These are phyloP conservation scores for Melaleuca quinquenervia DNA, from an alignment of 345 rosid genomes.

Conservation along the genomic window DNA sequence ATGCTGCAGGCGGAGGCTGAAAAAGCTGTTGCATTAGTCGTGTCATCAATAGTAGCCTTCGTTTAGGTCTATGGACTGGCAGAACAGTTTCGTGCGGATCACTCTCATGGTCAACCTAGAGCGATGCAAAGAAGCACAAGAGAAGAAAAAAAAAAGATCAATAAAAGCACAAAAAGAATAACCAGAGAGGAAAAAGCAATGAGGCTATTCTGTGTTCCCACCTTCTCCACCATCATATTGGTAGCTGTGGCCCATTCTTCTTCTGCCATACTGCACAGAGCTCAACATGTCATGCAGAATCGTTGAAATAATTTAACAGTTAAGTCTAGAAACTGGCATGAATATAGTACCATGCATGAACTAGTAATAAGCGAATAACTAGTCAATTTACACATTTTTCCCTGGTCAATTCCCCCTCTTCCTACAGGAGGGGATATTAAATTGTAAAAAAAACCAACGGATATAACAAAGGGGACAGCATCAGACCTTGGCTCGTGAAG, in stretches of 20 bases:
- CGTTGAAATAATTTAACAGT: not conserved
- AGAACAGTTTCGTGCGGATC: constrained; percentile 22
- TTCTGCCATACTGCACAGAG: constrained; percentile 37
- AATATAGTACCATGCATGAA: not conserved
- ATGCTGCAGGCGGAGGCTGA: constrained; percentile 33
- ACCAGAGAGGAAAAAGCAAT: not conserved
- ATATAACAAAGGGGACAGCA: not conserved
- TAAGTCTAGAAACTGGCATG: not conserved
- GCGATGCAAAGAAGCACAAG: constrained; percentile 2
- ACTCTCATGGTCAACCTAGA: constrained; percentile 36
- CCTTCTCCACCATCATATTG: constrained; percentile 63
- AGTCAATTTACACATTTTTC: not conserved
- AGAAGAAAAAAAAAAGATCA: no score
- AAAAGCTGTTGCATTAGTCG: constrained; percentile 63
- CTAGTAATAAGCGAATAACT: not conserved
- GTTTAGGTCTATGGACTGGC: constrained; percentile 35
- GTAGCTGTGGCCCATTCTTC: constrained; percentile 49
- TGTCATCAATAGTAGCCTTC: constrained; percentile 52
- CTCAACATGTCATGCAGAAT: constrained; percentile 1
- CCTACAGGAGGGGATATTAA: not conserved
- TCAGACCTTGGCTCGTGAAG: constrained; percentile 56
- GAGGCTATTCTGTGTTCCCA: not conserved
- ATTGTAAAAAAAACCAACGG: not conserved
- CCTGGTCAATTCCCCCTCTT: not conserved
- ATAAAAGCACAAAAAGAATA: not conserved